phyloP scores from a whole-genome alignment of 164 flowering plant species.

The Stephania cephalantha region DNA sequence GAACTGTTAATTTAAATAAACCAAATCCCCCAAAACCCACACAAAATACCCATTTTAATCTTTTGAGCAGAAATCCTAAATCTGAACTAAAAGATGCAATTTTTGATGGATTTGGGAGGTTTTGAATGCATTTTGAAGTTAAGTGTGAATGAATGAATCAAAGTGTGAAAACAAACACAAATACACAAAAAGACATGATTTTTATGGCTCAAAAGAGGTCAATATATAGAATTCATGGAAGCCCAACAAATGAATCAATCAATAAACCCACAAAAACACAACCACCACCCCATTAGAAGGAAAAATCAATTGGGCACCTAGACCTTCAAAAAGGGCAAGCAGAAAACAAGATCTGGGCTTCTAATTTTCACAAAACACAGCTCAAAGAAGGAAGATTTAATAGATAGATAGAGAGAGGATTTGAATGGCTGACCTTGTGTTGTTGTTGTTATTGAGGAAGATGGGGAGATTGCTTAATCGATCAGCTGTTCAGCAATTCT shows the following conservation, averaged over 20 bases:
- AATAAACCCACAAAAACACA: background rate
- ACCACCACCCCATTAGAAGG: background rate
- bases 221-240: background rate
- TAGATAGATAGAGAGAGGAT: background rate
- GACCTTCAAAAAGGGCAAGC: background rate
- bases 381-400: background rate
- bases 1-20: background rate
- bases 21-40: too few relatives aligned
- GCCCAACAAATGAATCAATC: background rate
- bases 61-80: too few relatives aligned
- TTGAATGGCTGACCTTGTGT: background rate
- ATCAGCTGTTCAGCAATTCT: background rate
- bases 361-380: background rate
- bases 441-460: background rate
- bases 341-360: background rate
- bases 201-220: background rate
- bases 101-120: too few relatives aligned
- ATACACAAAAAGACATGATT: background rate
- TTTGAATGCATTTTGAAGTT: too few relatives aligned
- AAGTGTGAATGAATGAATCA: too few relatives aligned
- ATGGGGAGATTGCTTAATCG: background rate
- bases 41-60: too few relatives aligned
- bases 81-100: too few relatives aligned
- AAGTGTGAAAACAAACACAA: background rate
- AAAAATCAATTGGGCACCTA: background rate